Percentiles rank a stretch among this genome's conserved stretches.
These are phyloP conservation scores for Kwoniella europaea DNA, from an alignment of 768 basidiomycete genomes.

Conservation along the genomic window DNA sequence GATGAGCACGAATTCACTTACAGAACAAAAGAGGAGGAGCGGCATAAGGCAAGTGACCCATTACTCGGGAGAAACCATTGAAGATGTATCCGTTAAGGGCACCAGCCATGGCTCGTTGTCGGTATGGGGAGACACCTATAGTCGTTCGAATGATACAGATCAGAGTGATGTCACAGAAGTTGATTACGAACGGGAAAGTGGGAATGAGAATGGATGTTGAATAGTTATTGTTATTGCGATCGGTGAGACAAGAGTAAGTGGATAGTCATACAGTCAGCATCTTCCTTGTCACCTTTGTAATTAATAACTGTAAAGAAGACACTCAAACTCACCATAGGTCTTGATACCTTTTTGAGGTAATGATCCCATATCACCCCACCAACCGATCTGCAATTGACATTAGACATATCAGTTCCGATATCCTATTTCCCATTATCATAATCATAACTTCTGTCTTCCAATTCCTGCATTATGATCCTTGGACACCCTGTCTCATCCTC, in stretches of 20 bases:
- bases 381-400: slow-evolving; percentile 66
- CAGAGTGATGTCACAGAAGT: neutral
- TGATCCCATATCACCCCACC: slow-evolving; percentile 84
- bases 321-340: slow-evolving; percentile 72
- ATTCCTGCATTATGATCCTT: too few relatives aligned
- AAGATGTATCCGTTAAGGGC: slow-evolving; percentile 77
- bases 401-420: neutral
- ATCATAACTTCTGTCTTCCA: neutral
- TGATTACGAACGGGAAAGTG: too few relatives aligned
- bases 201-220: too few relatives aligned
- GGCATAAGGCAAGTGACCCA: slow-evolving; percentile 76
- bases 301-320: neutral
- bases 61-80: slow-evolving; percentile 81
- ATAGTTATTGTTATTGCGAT: too few relatives aligned
- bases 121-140: slow-evolving; percentile 80
- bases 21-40: slow-evolving; percentile 76
- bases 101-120: slow-evolving; percentile 73
- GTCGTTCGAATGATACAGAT: neutral
- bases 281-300: neutral
- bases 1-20: slow-evolving; percentile 60
- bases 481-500: neutral
- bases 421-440: neutral
- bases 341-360: slow-evolving; percentile 77
- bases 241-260: too few relatives aligned
- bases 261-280: neutral